Conservation (phyloP, 495 filamentous ascomycete genomes). For the Aspergillus bertholletiae region DNA sequence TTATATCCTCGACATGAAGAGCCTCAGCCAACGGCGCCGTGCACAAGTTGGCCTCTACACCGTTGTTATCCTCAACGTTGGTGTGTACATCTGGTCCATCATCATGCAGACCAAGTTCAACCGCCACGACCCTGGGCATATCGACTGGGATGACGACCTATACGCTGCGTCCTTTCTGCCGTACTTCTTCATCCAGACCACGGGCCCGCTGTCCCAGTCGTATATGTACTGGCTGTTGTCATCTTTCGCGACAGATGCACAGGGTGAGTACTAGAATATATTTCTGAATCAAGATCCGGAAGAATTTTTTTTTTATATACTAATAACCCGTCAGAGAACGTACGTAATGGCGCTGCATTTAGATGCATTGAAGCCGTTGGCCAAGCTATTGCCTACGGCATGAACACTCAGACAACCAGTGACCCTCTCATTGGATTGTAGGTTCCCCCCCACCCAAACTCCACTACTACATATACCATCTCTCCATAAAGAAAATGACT, state of each 20-base stretch:
- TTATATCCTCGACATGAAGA: constrained; percentile 30
- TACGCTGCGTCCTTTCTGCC: constrained; percentile 26
- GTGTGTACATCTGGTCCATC: constrained; percentile 31
- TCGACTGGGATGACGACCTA: constrained; percentile 24
- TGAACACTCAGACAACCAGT: constrained; percentile 29
- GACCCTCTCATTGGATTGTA: constrained; percentile 27
- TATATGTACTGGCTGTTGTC: constrained; percentile 34
- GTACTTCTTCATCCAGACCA: constrained; percentile 32
- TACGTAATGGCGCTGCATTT: constrained; percentile 29
- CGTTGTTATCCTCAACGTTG: constrained; percentile 25
- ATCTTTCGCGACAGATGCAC: constrained; percentile 27
- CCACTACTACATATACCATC: background rate
- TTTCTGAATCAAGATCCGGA: background rate
- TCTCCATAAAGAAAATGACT: background rate
- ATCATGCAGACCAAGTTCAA: constrained; percentile 26
- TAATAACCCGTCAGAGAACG: constrained; percentile 18
- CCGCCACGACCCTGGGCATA: constrained; percentile 20
- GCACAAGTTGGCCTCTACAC: constrained; percentile 27
- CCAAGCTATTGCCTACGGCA: constrained; percentile 27
- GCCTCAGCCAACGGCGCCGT: constrained; percentile 25
- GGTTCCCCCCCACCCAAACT: constrained; percentile 7
- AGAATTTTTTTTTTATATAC: background rate
- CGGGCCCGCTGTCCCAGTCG: constrained; percentile 25
- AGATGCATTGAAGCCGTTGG: constrained; percentile 29
- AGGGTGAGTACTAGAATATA: constrained; percentile 16